phyloP scores from a whole-genome alignment of 169 alveolate species.

The Plasmodium blacklocki region DNA sequence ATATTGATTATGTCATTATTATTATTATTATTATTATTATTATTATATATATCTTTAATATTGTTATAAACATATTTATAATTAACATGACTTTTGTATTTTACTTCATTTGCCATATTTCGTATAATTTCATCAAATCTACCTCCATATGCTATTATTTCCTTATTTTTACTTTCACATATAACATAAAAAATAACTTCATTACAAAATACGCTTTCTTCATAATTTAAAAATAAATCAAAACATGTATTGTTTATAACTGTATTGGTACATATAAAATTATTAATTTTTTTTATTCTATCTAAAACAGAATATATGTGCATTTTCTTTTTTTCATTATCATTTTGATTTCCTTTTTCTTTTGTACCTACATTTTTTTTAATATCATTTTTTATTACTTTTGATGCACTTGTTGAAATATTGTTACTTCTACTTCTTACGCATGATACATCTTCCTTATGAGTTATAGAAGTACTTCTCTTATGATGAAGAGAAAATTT shows the following conservation, averaged over 20 bases:
- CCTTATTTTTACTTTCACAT: conserved; percentile 60
- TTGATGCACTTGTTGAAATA: background rate
- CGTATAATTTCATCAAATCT: conserved; percentile 35
- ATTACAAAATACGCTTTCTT: conserved; percentile 55
- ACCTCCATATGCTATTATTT: conserved; percentile 72
- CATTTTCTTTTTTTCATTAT: conserved; percentile 15
- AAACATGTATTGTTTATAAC: conserved; percentile 52
- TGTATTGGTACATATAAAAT: conserved; percentile 54
- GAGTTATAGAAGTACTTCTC: background rate
- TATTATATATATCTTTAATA: background rate
- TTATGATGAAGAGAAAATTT: conserved; percentile 1
- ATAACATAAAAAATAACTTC: conserved; percentile 70
- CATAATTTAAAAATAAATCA: conserved; percentile 70
- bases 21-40: background rate
- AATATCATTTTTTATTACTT: background rate
- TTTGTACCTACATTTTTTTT: background rate
- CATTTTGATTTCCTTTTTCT: conserved; percentile 10
- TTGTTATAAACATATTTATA: background rate
- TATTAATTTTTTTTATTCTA: conserved; percentile 58
- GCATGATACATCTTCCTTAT: background rate
- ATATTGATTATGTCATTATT: conserved; percentile 5
- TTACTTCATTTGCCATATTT: conserved; percentile 13
- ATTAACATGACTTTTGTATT: background rate
- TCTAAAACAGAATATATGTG: conserved; percentile 27
- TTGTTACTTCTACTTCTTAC: conserved; percentile 1